Percentiles rank a stretch among this genome's conserved stretches.
These are phyloP conservation scores for Achlya hypogyna DNA, from an alignment of 352 stramenopile genomes.

Conservation along the genomic window DNA sequence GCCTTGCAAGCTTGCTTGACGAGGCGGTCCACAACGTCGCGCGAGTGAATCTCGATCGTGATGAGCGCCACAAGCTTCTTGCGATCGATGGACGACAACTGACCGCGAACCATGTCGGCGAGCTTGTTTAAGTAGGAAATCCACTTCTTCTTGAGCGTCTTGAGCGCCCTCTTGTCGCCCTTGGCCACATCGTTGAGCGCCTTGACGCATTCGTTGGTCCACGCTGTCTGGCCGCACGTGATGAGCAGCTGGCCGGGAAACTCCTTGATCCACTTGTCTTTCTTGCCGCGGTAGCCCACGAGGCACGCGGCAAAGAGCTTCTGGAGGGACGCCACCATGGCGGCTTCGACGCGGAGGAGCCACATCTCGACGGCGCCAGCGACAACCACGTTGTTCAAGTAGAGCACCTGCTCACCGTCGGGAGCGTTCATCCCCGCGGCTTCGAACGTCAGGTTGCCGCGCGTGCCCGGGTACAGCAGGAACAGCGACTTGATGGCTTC, in stretches of 20 bases:
- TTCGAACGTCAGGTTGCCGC: constrained; percentile 81
- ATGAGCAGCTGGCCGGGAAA: constrained; percentile 90
- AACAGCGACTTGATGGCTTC: constrained; percentile 81
- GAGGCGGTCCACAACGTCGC: constrained; percentile 91
- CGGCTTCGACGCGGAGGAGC: constrained; percentile 72
- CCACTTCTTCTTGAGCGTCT: constrained; percentile 91
- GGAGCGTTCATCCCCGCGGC: constrained; percentile 85
- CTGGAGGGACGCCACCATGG: constrained; percentile 78
- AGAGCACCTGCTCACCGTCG: constrained; percentile 79
- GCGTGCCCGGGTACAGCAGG: constrained; percentile 48
- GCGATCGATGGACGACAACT: constrained; percentile 83
- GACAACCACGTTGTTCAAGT: constrained; percentile 80
- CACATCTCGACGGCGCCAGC: constrained; percentile 87
- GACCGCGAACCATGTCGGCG: constrained; percentile 87
- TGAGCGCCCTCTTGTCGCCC: constrained; percentile 88
- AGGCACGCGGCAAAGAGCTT: constrained; percentile 82
- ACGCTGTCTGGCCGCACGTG: constrained; percentile 87
- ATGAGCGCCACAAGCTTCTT: constrained; percentile 96
- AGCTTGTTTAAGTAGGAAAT: constrained; percentile 90
- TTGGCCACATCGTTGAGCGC: constrained; percentile 85
- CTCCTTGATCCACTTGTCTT: constrained; percentile 94
- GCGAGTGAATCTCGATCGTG: constrained; percentile 95
- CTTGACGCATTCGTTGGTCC: constrained; percentile 91
- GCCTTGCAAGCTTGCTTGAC: constrained; percentile 90
- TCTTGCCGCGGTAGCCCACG: constrained; percentile 85